Base-by-base conservation (phyloP, 768 basidiomycete genomes). In the Pulveroboletus sp. region DNA sequence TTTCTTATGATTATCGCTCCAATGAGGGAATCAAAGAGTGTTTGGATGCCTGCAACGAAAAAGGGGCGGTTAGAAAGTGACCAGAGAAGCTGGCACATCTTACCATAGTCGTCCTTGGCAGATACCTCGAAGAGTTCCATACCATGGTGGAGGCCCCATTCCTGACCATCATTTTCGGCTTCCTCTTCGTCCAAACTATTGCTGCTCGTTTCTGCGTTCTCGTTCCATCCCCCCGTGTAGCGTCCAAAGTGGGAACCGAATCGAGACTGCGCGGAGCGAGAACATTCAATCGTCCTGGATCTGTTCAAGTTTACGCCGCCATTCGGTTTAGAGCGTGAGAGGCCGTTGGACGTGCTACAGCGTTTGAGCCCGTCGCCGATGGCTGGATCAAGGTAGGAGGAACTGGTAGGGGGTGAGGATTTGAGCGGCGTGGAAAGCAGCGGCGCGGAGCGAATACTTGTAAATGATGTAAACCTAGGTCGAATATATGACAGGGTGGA, bases 71-170 rank as follows among this genome's bases (percentile, higher is more conserved):
- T 27, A 58, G 45, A 34, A 49, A 38, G n/a, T 55, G 48, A 48
- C 53, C 61, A 53, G 42, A 11, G 9, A 48, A 22, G 2, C 3
- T 23, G 43, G 16, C 27, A 44, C 17, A 23, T 40, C 59, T 55
- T 53, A 93, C 92, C 93, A 27, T 71, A 62, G 62, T 89, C 86
- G 59, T 93, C 91, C 69, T 93, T 93, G 45, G 93, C 87, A 37
- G 90, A 93, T 17, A 95, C 90, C 64, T 95, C 90, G 56, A 89
- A 90, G 16, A 94, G 76, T 61, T 88, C 86, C 83, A 93, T 90
- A 53, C 83, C 86, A 63, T 86, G 86, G 63, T 77, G 82, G 32
- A 87, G 74, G 6, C 88, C 86, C 85, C 87, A 89, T 62, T 86
- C 86, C 34, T 72, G 71, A 4, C 71, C 71, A 17, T 78, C 78